Evolutionary conservation across 305 asterid species (phyloP), one percentile per base, ranked within the genome.

Genomic region (Fraxinus floribunda): DNA sequence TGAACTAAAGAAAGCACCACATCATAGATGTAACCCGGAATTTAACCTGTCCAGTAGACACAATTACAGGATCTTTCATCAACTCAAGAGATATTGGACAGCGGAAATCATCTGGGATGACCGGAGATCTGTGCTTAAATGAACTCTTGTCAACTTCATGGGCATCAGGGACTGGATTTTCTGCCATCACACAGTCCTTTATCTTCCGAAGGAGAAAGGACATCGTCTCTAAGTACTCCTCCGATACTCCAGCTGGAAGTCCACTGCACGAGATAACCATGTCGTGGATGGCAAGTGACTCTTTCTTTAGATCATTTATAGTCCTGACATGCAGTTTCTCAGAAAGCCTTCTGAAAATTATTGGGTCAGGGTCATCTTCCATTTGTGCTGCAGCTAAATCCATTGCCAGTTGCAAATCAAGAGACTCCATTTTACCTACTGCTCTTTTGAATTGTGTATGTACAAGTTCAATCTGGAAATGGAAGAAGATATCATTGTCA

Each of bases 41-140:
- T 35, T 80, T 80, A 62, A 95, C 99, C 98, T 95, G 99, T 46
- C 99, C 99, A 6, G 98, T 95, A 39, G 99, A 95, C 77, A 95
- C 99, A 84, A 95, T 95, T 9, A 95, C 99, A 15, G 99, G 99
- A 87, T 95, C 99, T 85, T 95, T 94, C 99, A 95, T 95, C 90
- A 95, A 90, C 90, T 95, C 99, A 7, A 95, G 97, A 0, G 99
- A 95, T 85, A 95, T 93, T 7, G 99, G 98, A 80, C 99, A 95
- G n/a, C 99, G 97, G 76, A 95, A 95, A 85, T 95, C 97, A 85
- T 94, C 98, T 0, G 99, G 99, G 80, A 95, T 92, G 73, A 95
- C 93, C 0, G 98, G 98, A 83, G 98, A 93, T 83, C 98, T 86
- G 84, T 91, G 97, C 89, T 86, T 92, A 35, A 90, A 79, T 46